Conservation (phyloP, 352 stramenopile species). For the Elongisporangium anandrum region DNA sequence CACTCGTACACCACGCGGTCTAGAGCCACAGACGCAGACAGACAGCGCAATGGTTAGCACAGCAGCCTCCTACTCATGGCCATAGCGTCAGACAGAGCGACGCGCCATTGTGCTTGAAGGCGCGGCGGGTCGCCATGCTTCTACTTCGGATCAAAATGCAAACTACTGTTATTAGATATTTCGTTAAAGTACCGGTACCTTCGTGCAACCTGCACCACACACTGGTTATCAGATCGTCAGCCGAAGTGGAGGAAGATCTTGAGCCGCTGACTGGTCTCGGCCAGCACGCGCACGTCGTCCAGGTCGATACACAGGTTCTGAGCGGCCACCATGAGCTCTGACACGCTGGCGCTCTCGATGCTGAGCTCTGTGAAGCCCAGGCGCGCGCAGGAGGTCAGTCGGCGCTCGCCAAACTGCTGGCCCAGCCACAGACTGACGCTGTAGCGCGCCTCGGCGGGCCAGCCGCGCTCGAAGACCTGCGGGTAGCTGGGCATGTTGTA, state of each 20-base stretch:
- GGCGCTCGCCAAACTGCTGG: slow-evolving; percentile 59
- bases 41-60: not conserved
- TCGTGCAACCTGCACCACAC: slow-evolving; percentile 16
- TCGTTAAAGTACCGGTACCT: slow-evolving; percentile 24
- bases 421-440: slow-evolving; percentile 36
- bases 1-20: slow-evolving; percentile 94
- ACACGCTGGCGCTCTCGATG: slow-evolving; percentile 43
- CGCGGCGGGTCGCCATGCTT: slow-evolving; percentile 53
- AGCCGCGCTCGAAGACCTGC: slow-evolving; percentile 44
- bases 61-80: not conserved
- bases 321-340: slow-evolving; percentile 44
- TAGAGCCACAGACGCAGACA: slow-evolving; percentile 11
- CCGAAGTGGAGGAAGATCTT: slow-evolving; percentile 78
- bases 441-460: slow-evolving; percentile 39
- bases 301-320: slow-evolving; percentile 70
- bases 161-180: slow-evolving; percentile 1
- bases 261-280: slow-evolving; percentile 48
- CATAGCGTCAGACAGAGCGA: not conserved
- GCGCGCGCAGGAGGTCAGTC: slow-evolving; percentile 50
- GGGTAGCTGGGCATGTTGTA: slow-evolving; percentile 11
- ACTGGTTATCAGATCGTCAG: slow-evolving; percentile 16
- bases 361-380: slow-evolving; percentile 60
- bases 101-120: slow-evolving; percentile 71
- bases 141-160: slow-evolving; percentile 1
- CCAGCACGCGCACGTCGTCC: slow-evolving; percentile 29